Percentiles rank a stretch among this genome's conserved stretches.
phyloP scores from a whole-genome alignment of 768 basidiomycete genomes.

The Leccinum aurantiacum region DNA sequence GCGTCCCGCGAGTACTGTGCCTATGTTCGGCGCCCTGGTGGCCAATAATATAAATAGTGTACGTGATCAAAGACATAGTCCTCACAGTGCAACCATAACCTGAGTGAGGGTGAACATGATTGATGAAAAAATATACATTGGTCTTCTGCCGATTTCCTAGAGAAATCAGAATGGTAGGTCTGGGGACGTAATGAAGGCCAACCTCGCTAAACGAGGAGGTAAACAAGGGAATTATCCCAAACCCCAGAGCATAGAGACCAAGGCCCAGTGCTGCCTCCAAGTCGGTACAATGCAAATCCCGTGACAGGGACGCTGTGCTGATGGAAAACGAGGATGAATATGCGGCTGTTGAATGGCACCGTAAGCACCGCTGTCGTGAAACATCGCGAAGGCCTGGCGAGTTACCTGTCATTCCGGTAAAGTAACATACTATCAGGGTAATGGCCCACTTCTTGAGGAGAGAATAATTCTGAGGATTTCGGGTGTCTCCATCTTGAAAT shows the following conservation, averaged over 20 bases:
- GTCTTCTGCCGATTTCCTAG: slow-evolving; percentile 64
- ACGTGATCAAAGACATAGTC: background rate
- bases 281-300: slow-evolving; percentile 42
- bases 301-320: slow-evolving; percentile 55
- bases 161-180: background rate
- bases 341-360: slow-evolving; percentile 36
- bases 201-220: slow-evolving; percentile 66
- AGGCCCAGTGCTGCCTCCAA: slow-evolving; percentile 49
- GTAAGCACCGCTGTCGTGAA: background rate
- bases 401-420: slow-evolving; percentile 26
- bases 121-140: slow-evolving; percentile 55
- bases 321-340: slow-evolving; percentile 51
- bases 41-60: background rate
- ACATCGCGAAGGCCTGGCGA: background rate
- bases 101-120: slow-evolving; percentile 53
- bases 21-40: slow-evolving; percentile 43
- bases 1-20: slow-evolving; percentile 56
- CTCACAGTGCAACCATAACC: slow-evolving; percentile 38
- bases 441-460: slow-evolving; percentile 42
- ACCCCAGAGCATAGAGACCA: slow-evolving; percentile 57
- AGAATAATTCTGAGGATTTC: slow-evolving; percentile 41
- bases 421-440: slow-evolving; percentile 30
- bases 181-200: background rate
- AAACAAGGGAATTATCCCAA: slow-evolving; percentile 58
- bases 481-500: slow-evolving; percentile 37